Base-by-base conservation (phyloP, 1,284 basidiomycete species). In the Earliella scabrosa region DNA sequence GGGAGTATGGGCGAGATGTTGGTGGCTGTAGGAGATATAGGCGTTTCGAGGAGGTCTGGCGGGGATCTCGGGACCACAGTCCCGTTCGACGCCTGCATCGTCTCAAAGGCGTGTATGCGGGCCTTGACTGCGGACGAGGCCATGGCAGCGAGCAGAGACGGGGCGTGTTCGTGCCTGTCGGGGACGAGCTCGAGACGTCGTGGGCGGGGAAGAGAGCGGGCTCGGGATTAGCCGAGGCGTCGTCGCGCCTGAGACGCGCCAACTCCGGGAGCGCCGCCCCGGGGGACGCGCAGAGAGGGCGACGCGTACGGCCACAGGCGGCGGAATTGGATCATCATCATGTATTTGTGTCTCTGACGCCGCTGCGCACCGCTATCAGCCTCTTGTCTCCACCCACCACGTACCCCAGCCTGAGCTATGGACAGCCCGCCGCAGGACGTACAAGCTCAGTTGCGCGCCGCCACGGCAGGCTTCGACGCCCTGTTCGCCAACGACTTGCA, bases 401-500 rank as follows among this genome's bases (percentile, higher is more conserved):
- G 43, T 29, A 20, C 26, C 29, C 40, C n/a, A 13, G 1, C 43
- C 26, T 4, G 26, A 39, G 41, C 49, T 29, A 65, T 63, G 63
- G 45, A 58, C 20, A 44, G 38, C 43, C 13, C 36, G 9, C 39
- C 51, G 23, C 67, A 76, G 20, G 61, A 68, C 50, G 72, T 74
- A 41, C 39, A 72, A 32, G 54, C 50, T 3, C 51, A 76, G 31
- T 75, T 90, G 14, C 68, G 73, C 50, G 75, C 75, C 0, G 88
- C 88, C 3, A 79, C 77, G 1, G 54, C 71, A 23, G 90, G 85
- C 4, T 92, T 91, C 64, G 83, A 89, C 71, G 68, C 71, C 38
- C 77, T 92, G 50, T 91, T 92, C 68, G 73, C 79, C 39, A 89
- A 91, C 61, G 82, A 89, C 56, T 74, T 91, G 48, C 71, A 67